Base-by-base conservation (phyloP, 345 rosid species). In the Lepidium africanum region DNA sequence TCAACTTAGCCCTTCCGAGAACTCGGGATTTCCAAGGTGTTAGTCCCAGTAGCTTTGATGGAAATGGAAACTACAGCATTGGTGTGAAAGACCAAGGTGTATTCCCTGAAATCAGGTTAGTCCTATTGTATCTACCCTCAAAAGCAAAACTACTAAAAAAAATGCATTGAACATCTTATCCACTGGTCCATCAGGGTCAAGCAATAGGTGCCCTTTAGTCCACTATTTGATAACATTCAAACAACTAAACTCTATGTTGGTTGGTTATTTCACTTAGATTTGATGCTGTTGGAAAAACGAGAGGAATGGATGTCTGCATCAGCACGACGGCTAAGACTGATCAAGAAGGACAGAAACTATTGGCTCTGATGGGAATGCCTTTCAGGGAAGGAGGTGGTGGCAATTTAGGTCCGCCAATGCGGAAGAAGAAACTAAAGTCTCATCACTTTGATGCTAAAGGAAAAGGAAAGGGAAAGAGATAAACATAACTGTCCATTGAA, bases 321-420 rank as follows among this genome's bases (percentile, higher is more conserved):
- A 43, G 87, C 39, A 94, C 96, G 2, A 87, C 96, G 0, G 97
- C 99, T n/a, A 76, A 84, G 37, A 81, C 82, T 0, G 97, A 94
- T 63, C 79, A 85, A 82, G 96, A 91, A 84, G 96, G 80, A 1
- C 88, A 84, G 62, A 90, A 72, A 56, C 80, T 91, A 46, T 78
- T 91, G 86, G 82, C 91, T 36, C 81, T 94, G 40, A 89, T 94
- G 95, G 99, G 99, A 17, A 91, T 94, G 96, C 99, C 99, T 1
- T 91, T 91, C 74, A 81, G 84, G 77, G 97, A 87, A 67, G 93
- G 84, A 9, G 73, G 78, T 25, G 89, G 81, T 11, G 72, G 73
- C 3, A 79, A 54, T 21, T 39, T 69, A 3, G 7, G 80, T 1
- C 46, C 0, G 6, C 6, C 57, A 35, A 49, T 35, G 37, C 79